A percentile compares a stretch with the other conserved stretches of the same genome.
phyloP scores from a whole-genome alignment of 202 grass and related monocot genomes.

The Schoenoplectus tabernaemontani region DNA sequence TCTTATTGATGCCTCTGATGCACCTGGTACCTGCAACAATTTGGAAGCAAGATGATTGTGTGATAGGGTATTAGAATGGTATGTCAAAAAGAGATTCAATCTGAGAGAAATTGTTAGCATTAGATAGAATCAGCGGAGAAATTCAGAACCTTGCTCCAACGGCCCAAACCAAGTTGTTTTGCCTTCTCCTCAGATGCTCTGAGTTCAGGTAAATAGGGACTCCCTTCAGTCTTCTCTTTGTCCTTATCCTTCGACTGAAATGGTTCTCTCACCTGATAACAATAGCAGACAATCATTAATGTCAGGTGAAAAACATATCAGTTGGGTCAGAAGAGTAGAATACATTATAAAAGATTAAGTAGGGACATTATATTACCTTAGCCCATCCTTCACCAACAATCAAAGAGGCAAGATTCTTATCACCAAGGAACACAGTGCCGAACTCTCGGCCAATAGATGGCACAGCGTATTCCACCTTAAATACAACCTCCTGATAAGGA shows the following conservation, averaged over 20 bases:
- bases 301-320: background rate
- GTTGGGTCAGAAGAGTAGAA: background rate
- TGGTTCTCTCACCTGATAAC: conserved; percentile 76
- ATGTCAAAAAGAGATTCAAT: background rate
- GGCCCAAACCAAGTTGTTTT: conserved; percentile 81
- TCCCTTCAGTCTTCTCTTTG: conserved; percentile 45
- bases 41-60: background rate
- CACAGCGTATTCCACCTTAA: conserved; percentile 80
- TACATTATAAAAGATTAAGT: conserved; percentile 11
- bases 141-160: conserved; percentile 75
- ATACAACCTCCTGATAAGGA: conserved; percentile 61
- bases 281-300: conserved; percentile 6
- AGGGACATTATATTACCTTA: conserved; percentile 40
- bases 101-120: background rate
- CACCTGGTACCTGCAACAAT: conserved; percentile 51
- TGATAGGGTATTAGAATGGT: background rate
- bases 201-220: conserved; percentile 51
- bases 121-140: background rate
- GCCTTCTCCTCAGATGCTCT: conserved; percentile 71
- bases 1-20: conserved; percentile 70
- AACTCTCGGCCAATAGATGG: conserved; percentile 89
- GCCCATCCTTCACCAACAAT: conserved; percentile 91
- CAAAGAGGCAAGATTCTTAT: conserved; percentile 71
- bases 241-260: conserved; percentile 37
- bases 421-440: conserved; percentile 78